These are phyloP conservation scores for Leucosporidium creatinivorum DNA, from an alignment of 768 basidiomycete species.

Conservation along the genomic window DNA sequence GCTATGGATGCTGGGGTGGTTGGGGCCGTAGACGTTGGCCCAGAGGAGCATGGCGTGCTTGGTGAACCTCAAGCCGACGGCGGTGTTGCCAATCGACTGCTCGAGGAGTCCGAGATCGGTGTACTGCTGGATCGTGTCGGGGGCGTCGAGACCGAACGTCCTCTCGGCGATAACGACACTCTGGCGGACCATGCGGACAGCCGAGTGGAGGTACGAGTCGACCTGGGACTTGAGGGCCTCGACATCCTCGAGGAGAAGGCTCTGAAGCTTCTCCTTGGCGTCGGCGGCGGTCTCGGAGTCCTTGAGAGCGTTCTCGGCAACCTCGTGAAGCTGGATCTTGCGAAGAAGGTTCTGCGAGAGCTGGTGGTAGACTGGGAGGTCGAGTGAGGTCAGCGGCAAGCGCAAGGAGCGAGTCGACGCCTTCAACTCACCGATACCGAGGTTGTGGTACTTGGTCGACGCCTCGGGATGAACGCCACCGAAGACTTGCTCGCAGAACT, in stretches of 20 bases:
- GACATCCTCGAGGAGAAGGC: constrained; percentile 38
- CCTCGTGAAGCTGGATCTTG: constrained; percentile 29
- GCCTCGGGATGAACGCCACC: constrained; percentile 46
- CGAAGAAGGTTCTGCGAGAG: constrained; percentile 32
- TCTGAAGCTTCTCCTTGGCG: constrained; percentile 13
- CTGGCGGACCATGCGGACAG: constrained; percentile 44
- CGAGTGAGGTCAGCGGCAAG: not conserved
- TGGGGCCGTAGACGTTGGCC: constrained; percentile 43
- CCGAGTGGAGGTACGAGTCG: constrained; percentile 40
- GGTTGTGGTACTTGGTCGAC: constrained; percentile 44
- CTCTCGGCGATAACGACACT: constrained; percentile 46
- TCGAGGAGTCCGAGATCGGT: constrained; percentile 46
- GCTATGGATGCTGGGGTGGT: constrained; percentile 43
- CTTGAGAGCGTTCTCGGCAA: constrained; percentile 18
- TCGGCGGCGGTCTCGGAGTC: constrained; percentile 14
- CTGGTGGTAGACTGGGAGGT: constrained; percentile 39
- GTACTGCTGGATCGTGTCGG: constrained; percentile 45
- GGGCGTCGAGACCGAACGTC: constrained; percentile 43
- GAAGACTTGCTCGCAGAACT: constrained; percentile 46
- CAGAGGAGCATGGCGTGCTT: constrained; percentile 44
- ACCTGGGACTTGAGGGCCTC: constrained; percentile 37
- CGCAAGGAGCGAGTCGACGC: not conserved
- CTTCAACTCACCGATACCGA: constrained; percentile 37
- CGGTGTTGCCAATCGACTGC: constrained; percentile 42
- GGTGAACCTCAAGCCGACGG: constrained; percentile 41